phyloP scores from a whole-genome alignment of 768 basidiomycete species.

The Mycena polygramma region DNA sequence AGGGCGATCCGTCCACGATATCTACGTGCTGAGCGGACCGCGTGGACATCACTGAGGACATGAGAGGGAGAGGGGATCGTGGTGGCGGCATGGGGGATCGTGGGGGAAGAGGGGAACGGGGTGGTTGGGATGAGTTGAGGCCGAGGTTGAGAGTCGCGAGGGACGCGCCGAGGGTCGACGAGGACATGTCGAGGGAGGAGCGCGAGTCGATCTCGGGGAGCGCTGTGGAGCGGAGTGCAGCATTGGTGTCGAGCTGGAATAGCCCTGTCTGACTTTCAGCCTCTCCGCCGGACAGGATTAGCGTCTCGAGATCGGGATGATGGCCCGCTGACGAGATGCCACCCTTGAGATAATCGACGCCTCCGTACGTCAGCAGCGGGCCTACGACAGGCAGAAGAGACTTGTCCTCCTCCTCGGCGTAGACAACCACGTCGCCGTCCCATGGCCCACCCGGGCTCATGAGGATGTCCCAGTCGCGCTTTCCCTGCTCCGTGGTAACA shows the following conservation, averaged over 20 bases:
- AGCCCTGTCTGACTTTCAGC: slow-evolving; percentile 56
- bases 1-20: slow-evolving; percentile 64
- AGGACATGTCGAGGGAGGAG: slow-evolving; percentile 40
- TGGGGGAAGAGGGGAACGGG: slow-evolving; percentile 52
- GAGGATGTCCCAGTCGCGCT: slow-evolving; percentile 76
- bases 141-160: too few relatives aligned
- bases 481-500: slow-evolving; percentile 84
- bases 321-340: slow-evolving; percentile 75
- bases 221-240: slow-evolving; percentile 63
- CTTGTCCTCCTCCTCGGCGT: slow-evolving; percentile 85
- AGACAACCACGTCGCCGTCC: slow-evolving; percentile 84
- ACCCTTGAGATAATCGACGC: slow-evolving; percentile 78
- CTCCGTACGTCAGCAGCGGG: slow-evolving; percentile 68
- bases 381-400: slow-evolving; percentile 73
- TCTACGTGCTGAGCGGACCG: slow-evolving; percentile 41
- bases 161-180: slow-evolving; percentile 52
- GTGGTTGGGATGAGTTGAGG: too few relatives aligned
- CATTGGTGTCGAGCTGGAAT: slow-evolving; percentile 76
- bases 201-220: slow-evolving; percentile 70
- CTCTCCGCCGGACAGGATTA: slow-evolving; percentile 63
- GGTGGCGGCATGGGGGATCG: slow-evolving; percentile 40
- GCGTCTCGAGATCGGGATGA: slow-evolving; percentile 66
- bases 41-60: slow-evolving; percentile 62
- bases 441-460: slow-evolving; percentile 65
- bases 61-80: slow-evolving; percentile 68